Percentiles rank a stretch among this genome's conserved stretches.
Conservation (phyloP, 352 stramenopile genomes). For the Pseudoperonospora humuli region DNA sequence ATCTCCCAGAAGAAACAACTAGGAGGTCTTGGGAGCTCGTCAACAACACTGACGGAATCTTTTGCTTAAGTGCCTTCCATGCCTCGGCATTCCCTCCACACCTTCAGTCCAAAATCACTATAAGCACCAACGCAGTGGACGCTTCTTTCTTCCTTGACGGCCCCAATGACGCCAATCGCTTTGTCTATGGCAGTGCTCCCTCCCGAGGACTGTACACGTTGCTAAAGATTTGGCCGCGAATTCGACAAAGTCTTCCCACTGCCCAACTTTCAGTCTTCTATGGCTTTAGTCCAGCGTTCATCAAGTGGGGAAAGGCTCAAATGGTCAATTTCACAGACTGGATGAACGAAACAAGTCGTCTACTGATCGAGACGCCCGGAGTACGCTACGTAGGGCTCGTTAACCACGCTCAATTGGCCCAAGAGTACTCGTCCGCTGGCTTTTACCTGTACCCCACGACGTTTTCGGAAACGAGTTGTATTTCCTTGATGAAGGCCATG, state of each 20-base stretch:
- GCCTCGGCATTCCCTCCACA: constrained; percentile 35
- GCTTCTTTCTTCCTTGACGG: constrained; percentile 50
- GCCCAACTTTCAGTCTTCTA: constrained; percentile 83
- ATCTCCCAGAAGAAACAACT: no score
- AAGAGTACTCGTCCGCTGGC: constrained; percentile 61
- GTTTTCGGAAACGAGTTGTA: constrained; percentile 87
- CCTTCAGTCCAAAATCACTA: constrained; percentile 40
- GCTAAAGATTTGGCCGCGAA: constrained; percentile 62
- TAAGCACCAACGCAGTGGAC: constrained; percentile 76
- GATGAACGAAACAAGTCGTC: constrained; percentile 39
- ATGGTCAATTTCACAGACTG: constrained; percentile 55
- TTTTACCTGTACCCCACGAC: constrained; percentile 89
- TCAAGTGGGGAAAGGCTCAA: constrained; percentile 41
- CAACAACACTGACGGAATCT: no score
- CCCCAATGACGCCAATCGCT: constrained; percentile 42
- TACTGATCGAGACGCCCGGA: no score
- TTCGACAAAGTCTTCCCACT: constrained; percentile 42
- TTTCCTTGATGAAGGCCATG: constrained; percentile 92
- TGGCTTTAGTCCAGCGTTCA: constrained; percentile 76
- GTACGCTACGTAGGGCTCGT: constrained; percentile 79
- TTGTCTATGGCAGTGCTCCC: no score
- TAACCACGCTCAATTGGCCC: constrained; percentile 58
- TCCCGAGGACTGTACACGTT: constrained; percentile 68
- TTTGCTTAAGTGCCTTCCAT: constrained; percentile 75
- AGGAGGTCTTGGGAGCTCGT: no score